These are phyloP conservation scores for Rehmannia glutinosa DNA, from an alignment of 257 asterid genomes.

Conservation along the genomic window DNA sequence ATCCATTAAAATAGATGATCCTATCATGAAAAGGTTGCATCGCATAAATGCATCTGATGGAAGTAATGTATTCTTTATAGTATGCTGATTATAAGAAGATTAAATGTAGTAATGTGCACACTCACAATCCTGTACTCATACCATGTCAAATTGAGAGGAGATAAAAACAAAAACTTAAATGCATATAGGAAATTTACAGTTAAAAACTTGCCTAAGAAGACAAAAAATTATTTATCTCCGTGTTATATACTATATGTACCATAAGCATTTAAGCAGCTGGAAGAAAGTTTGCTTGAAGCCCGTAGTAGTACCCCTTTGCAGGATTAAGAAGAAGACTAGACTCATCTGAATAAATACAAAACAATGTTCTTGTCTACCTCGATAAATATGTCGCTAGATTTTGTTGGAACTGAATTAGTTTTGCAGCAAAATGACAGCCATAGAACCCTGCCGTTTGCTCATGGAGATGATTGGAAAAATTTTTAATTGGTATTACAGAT, in stretches of 20 bases:
- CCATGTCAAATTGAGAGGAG: no score
- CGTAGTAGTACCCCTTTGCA: no score
- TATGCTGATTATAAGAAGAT: not conserved
- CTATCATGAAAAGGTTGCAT: not conserved
- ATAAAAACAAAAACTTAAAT: no score
- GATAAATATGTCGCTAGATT: slow-evolving; percentile 59
- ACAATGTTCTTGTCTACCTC: slow-evolving; percentile 46
- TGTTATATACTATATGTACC: not conserved
- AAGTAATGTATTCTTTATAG: not conserved
- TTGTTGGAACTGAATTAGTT: slow-evolving; percentile 87
- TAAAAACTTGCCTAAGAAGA: not conserved
- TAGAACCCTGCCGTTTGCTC: slow-evolving; percentile 97
- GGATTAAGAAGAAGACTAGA: not conserved
- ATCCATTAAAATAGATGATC: not conserved
- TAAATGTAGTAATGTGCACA: not conserved
- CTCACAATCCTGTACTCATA: not conserved
- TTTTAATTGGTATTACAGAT: not conserved
- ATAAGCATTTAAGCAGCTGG: not conserved
- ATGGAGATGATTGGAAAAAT: slow-evolving; percentile 84
- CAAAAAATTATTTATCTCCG: no score
- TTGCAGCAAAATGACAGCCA: slow-evolving; percentile 90
- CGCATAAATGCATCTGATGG: not conserved
- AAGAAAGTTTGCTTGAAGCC: no score
- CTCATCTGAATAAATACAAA: no score
- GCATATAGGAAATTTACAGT: no score